These are phyloP conservation scores for Firmiana major DNA, from an alignment of 345 rosid genomes.

Conservation along the genomic window DNA sequence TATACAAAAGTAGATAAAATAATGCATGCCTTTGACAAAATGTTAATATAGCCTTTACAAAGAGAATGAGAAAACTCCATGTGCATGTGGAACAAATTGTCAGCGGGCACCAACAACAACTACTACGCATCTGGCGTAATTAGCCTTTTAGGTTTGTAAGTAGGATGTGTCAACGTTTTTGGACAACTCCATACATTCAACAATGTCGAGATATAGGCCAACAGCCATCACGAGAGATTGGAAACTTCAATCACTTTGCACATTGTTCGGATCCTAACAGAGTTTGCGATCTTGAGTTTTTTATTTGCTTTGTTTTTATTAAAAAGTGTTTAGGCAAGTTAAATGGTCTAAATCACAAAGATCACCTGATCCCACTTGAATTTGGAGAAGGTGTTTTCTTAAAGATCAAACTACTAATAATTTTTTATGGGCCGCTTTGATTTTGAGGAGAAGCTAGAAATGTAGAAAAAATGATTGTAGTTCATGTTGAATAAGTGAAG, in stretches of 20 bases:
- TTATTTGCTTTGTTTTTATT: neutral
- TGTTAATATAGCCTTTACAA: neutral
- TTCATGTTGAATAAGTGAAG: too few relatives aligned
- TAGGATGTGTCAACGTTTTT: neutral
- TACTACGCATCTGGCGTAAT: neutral
- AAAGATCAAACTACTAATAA: neutral
- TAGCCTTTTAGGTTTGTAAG: neutral
- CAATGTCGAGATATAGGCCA: neutral
- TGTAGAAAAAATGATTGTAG: too few relatives aligned
- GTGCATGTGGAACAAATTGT: conserved; percentile 6
- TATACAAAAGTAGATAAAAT: neutral
- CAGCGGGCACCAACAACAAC: neutral
- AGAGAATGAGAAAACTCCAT: neutral
- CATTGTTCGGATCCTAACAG: neutral
- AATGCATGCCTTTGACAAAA: neutral
- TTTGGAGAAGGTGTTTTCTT: neutral
- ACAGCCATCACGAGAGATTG: neutral
- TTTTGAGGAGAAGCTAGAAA: too few relatives aligned
- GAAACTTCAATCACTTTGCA: neutral
- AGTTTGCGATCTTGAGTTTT: neutral
- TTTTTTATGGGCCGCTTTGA: neutral
- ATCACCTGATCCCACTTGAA: neutral
- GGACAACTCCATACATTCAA: neutral
- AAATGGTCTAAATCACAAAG: neutral
- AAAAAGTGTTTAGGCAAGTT: neutral